Evolutionary conservation across 352 stramenopile species (phyloP).

Genomic region (Phytophthora megakarya): DNA sequence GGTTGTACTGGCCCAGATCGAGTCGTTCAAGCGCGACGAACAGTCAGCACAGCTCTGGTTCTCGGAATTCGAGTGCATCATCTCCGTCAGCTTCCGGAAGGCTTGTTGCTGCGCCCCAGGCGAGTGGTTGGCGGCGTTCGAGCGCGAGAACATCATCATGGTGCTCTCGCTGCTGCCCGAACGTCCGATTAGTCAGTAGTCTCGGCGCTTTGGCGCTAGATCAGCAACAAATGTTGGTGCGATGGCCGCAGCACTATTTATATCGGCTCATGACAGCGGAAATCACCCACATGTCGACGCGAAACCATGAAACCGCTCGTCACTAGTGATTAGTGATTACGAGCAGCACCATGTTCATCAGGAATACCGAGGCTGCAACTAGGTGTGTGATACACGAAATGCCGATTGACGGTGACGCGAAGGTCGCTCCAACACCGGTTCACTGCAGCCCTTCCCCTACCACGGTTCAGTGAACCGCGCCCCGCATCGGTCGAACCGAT

Average conservation of each 20-base stretch:
- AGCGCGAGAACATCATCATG: slow-evolving; percentile 55
- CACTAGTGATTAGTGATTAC: neutral
- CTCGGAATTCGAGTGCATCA: slow-evolving; percentile 57
- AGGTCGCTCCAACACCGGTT: slow-evolving; percentile 29
- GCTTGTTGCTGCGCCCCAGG: slow-evolving; percentile 41
- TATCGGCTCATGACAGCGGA: slow-evolving; percentile 13
- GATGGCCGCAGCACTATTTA: slow-evolving; percentile 23
- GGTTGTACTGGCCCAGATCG: slow-evolving; percentile 95
- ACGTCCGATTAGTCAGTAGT: neutral
- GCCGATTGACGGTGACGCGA: slow-evolving; percentile 30
- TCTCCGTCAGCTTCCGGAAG: slow-evolving; percentile 63
- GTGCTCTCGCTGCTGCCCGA: neutral
- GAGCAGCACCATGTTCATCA: too few relatives aligned
- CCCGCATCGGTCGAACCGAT: slow-evolving; percentile 34
- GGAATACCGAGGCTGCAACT: too few relatives aligned
- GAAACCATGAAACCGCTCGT: slow-evolving; percentile 34
- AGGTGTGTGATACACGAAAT: slow-evolving; percentile 6
- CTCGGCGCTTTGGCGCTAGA: neutral
- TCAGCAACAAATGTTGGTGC: slow-evolving; percentile 1
- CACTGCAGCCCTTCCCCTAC: slow-evolving; percentile 18
- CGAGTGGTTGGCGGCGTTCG: slow-evolving; percentile 24
- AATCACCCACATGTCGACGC: slow-evolving; percentile 1
- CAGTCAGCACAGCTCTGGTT: slow-evolving; percentile 88
- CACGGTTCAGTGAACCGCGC: slow-evolving; percentile 41
- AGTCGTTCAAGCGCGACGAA: slow-evolving; percentile 60